phyloP scores from a whole-genome alignment of 345 rosid genomes.

The Clausena lansium region DNA sequence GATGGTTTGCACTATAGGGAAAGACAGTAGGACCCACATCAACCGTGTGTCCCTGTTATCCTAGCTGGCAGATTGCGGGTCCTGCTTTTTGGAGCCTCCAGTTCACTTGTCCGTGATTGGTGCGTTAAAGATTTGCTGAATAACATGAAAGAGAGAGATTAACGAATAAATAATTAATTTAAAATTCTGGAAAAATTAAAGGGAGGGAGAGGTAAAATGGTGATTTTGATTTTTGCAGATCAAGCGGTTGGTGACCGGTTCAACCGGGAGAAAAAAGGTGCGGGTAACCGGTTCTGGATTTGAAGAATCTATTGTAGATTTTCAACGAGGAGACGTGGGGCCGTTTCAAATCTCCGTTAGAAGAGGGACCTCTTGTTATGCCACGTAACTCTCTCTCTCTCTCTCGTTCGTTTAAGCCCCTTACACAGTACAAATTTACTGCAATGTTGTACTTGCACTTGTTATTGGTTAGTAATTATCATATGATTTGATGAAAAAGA shows the following conservation, averaged over 20 bases:
- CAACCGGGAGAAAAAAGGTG: constrained; percentile 9
- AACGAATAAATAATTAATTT: background rate
- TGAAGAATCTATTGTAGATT: constrained; percentile 9
- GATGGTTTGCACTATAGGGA: background rate
- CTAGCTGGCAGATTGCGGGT: background rate
- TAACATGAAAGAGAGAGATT: background rate
- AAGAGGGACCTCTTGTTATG: background rate
- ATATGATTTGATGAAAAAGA: too few species aligned
- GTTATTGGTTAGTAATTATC: too few species aligned
- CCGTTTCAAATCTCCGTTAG: background rate
- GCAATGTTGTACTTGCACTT: too few species aligned
- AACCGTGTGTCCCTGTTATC: background rate
- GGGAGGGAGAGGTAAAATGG: background rate
- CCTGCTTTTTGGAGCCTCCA: background rate
- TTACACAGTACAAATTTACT: too few species aligned
- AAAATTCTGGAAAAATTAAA: background rate
- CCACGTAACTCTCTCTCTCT: too few species aligned
- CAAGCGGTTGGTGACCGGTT: constrained; percentile 7
- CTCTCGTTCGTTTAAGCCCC: too few species aligned
- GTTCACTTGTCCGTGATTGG: constrained; percentile 9
- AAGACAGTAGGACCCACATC: background rate
- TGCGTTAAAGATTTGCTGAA: constrained; percentile 1
- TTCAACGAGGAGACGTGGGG: background rate
- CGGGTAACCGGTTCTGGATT: background rate
- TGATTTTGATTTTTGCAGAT: background rate